Conservation (phyloP, 805 yeast species). For the Hanseniaspora thailandica region DNA sequence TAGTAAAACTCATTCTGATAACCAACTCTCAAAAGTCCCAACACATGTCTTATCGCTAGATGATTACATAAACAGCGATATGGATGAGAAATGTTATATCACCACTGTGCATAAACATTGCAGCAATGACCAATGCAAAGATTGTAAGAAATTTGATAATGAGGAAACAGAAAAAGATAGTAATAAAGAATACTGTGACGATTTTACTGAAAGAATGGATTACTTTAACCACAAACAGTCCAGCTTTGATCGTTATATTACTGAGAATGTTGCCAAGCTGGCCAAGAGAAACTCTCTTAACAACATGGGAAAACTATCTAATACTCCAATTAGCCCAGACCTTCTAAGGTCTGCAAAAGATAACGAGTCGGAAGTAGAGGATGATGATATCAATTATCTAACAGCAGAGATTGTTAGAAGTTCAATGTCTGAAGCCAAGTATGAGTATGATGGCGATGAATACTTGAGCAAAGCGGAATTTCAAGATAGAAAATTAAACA, state of each 20-base stretch:
- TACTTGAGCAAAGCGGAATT: background rate
- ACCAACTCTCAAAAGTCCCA: background rate
- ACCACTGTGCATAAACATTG: background rate
- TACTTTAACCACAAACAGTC: slow-evolving; percentile 5
- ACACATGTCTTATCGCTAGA: slow-evolving; percentile 6
- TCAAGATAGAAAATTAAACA: background rate
- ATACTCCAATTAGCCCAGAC: background rate
- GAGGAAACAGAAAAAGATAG: background rate
- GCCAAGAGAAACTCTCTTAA: background rate
- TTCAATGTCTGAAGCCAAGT: background rate
- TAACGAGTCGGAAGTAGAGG: background rate
- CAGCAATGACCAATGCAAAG: background rate
- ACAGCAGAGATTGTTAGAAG: background rate
- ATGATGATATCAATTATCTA: background rate
- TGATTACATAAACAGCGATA: slow-evolving; percentile 11
- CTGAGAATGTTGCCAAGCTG: background rate
- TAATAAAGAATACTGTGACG: background rate
- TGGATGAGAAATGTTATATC: slow-evolving; percentile 9
- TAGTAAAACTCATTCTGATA: background rate
- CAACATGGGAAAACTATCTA: background rate
- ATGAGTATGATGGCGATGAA: background rate
- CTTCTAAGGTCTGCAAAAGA: background rate
- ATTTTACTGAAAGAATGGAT: slow-evolving; percentile 11
- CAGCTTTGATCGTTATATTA: slow-evolving; percentile 3
- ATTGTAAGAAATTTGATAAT: background rate